These are phyloP conservation scores for Xylaria acuta DNA, from an alignment of 495 filamentous ascomycete species.

Conservation along the genomic window DNA sequence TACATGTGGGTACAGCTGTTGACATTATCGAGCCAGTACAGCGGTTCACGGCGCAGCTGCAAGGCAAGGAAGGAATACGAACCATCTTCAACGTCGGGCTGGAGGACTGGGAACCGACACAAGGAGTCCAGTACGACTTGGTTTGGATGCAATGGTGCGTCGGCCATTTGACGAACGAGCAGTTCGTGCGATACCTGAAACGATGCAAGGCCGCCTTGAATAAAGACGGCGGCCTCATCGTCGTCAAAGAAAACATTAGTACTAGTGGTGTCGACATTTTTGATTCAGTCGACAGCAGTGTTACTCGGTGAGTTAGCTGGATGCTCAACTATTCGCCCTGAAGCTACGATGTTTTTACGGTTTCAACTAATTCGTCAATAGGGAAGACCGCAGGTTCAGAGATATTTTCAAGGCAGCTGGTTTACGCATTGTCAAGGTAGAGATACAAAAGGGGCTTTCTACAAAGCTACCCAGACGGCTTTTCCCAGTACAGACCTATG, in stretches of 20 bases:
- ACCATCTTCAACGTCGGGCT: slow-evolving; percentile 6
- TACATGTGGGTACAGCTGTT: neutral
- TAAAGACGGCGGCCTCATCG: neutral
- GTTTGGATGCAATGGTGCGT: neutral
- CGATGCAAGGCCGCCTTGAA: neutral
- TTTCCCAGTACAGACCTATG: neutral
- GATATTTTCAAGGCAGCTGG: neutral
- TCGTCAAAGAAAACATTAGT: neutral
- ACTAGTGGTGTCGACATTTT: neutral
- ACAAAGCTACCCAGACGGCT: neutral
- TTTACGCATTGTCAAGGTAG: slow-evolving; percentile 3
- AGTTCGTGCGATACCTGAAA: neutral
- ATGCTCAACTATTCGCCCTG: neutral
- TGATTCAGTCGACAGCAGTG: neutral
- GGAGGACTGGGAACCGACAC: neutral
- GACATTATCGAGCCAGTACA: neutral
- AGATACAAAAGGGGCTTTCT: neutral
- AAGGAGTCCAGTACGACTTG: neutral
- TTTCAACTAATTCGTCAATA: neutral
- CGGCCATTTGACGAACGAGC: neutral
- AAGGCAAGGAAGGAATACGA: neutral
- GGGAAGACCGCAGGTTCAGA: neutral
- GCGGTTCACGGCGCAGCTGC: neutral
- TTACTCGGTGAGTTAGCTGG: neutral
- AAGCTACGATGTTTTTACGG: neutral